Base-by-base conservation (phyloP, 2,329 filamentous ascomycete genomes). In the Fusarium circinatum region DNA sequence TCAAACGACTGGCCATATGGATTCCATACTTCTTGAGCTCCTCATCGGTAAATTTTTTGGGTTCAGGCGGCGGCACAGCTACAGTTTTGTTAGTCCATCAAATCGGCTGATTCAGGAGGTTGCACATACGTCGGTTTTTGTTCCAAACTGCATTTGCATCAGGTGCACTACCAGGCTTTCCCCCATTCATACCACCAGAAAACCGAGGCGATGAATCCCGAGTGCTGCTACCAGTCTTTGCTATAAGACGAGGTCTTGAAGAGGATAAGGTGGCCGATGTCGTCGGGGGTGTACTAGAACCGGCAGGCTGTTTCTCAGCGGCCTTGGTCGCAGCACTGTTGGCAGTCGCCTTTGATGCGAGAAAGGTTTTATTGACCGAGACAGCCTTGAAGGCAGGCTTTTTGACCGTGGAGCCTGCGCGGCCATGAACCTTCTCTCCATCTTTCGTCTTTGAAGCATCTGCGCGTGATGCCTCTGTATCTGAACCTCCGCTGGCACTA, bases 21-120 rank as follows among this genome's bases (percentile, higher is more conserved):
- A 96, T 96, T 38, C 94, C 94, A 82, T 94, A 95, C 80, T 94
- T 93, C 80, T 94, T 93, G 78, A 97, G 86, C 80, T 97, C 94
- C 80, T 97, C 94, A 77, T 97, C 94, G 8, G 94, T 96, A 67
- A 95, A 91, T 79, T 95, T 94, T 81, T 94, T 94, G 9, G 92
- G 91, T 68, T 94, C 93, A 12, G 92, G 90, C 12, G 88, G 87
- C 60, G 91, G 88, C 12, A 86, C 86, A 58, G 90, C 90, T 92
- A 75, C 47, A 54, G 41, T 62, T 51, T 51, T 24, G 80, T 75
- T 63, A 79, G 76, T 68, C 56, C 68, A 52, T 57, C 42, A 17
- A 32, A 34, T 41, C 52, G 59, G 48, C 62, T 38, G 54, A 48
- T 49, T 36, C 48, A n/a, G 18, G 39, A 41, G 58, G 30, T 32